Conservation (phyloP, 106 monocot species). For the Triglochin maritima region DNA sequence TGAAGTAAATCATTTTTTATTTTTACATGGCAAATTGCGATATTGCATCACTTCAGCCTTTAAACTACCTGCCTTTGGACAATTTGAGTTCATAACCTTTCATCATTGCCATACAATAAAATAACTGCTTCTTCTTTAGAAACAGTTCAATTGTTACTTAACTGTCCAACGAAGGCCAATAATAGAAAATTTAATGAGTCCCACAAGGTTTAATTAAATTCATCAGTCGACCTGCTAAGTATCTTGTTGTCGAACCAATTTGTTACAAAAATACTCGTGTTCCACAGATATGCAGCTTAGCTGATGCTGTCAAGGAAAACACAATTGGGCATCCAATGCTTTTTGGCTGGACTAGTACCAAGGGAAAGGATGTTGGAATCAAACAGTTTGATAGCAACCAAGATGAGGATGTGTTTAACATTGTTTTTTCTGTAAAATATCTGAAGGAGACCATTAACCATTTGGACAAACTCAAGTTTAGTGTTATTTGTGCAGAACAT, state of each 20-base stretch:
- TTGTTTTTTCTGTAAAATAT: constrained; percentile 41
- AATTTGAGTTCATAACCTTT: too few species aligned
- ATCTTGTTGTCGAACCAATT: too few species aligned
- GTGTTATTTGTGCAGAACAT: constrained; percentile 17
- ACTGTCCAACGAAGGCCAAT: too few species aligned
- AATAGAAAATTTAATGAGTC: too few species aligned
- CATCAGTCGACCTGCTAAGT: too few species aligned
- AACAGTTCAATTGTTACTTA: too few species aligned
- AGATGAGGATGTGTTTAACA: constrained; percentile 22
- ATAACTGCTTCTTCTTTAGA: too few species aligned
- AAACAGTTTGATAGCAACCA: constrained; percentile 17
- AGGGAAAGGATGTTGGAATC: constrained; percentile 29
- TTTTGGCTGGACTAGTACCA: constrained; percentile 29
- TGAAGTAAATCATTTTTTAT: neutral
- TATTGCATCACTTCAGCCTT: too few species aligned
- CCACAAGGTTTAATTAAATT: too few species aligned
- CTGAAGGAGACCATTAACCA: constrained; percentile 31
- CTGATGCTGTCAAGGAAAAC: constrained; percentile 1
- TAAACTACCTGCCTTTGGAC: too few species aligned
- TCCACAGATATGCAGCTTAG: constrained; percentile 44
- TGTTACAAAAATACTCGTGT: neutral
- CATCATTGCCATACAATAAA: too few species aligned
- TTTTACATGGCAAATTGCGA: neutral
- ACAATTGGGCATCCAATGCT: constrained; percentile 29
- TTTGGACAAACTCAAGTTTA: constrained; percentile 21